phyloP scores from a whole-genome alignment of 371 early-diverging fungal species.

The Mortierella sp. region DNA sequence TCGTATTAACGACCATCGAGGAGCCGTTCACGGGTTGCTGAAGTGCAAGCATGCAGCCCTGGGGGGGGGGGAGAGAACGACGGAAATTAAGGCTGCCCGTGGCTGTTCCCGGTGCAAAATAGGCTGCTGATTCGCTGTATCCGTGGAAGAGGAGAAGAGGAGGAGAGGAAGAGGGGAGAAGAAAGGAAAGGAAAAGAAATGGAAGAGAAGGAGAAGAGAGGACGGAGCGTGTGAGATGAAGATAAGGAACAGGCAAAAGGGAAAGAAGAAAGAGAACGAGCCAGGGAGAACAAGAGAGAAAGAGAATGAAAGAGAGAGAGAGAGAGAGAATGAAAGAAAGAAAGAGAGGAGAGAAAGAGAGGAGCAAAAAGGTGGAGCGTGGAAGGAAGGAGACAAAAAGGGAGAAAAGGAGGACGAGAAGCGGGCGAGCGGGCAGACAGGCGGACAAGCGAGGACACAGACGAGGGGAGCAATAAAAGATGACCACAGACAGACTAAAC shows the following conservation, averaged over 20 bases:
- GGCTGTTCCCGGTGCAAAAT: neutral
- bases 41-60: slow-evolving; percentile 36
- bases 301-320: neutral
- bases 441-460: neutral
- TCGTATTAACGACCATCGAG: neutral
- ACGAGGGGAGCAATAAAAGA: neutral
- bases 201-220: slow-evolving; percentile 2
- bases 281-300: neutral
- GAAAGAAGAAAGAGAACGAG: neutral
- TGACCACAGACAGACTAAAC: no score
- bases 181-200: slow-evolving; percentile 1
- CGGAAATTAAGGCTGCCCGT: neutral
- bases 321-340: neutral
- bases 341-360: neutral
- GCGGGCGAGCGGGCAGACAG: neutral
- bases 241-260: neutral
- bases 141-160: neutral
- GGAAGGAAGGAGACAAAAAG: neutral
- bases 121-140: neutral
- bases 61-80: no score
- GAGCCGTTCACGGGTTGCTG: slow-evolving; percentile 41
- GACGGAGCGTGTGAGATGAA: neutral
- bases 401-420: neutral
- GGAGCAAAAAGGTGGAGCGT: neutral
- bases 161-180: neutral